phyloP scores from a whole-genome alignment of 2,329 filamentous ascomycete species.

The Gnomoniopsis smithogilvyi region DNA sequence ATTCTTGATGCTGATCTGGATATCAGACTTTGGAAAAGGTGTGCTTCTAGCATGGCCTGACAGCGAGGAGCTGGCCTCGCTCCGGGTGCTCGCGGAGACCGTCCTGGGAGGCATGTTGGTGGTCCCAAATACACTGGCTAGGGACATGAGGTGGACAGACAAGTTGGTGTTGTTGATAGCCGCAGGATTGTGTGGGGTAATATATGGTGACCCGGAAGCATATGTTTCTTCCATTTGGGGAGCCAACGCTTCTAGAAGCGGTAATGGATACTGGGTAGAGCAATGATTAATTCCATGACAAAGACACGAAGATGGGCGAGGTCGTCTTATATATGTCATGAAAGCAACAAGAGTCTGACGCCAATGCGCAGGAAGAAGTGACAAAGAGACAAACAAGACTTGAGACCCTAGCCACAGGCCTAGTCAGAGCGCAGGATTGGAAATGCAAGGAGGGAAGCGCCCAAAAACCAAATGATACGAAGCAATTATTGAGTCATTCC shows the following conservation, averaged over 20 bases:
- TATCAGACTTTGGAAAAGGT: conserved; percentile 31
- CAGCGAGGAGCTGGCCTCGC: conserved; percentile 15
- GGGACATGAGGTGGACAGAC: background rate
- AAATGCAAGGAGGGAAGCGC: background rate
- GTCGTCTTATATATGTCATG: background rate
- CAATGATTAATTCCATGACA: background rate
- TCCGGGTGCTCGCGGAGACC: conserved; percentile 16
- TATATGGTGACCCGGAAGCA: too few species aligned
- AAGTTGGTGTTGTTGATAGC: too few species aligned
- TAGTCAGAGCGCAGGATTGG: background rate
- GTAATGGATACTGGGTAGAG: background rate
- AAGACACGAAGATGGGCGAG: conserved; percentile 1
- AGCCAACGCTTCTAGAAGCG: background rate
- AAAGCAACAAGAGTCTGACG: background rate
- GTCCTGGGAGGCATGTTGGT: background rate
- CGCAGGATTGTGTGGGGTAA: too few species aligned
- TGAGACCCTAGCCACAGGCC: background rate
- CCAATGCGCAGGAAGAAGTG: conserved; percentile 7
- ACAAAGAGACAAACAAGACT: background rate
- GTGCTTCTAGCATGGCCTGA: conserved; percentile 14
- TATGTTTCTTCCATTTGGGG: background rate
- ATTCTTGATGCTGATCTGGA: conserved; percentile 48
- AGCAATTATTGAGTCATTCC: conserved; percentile 14
- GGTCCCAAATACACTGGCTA: background rate
- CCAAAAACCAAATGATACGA: background rate